A percentile compares a stretch with the other conserved stretches of the same genome.
phyloP scores from a whole-genome alignment of 2,329 filamentous ascomycete species.

The Hirsutella rhossiliensis region DNA sequence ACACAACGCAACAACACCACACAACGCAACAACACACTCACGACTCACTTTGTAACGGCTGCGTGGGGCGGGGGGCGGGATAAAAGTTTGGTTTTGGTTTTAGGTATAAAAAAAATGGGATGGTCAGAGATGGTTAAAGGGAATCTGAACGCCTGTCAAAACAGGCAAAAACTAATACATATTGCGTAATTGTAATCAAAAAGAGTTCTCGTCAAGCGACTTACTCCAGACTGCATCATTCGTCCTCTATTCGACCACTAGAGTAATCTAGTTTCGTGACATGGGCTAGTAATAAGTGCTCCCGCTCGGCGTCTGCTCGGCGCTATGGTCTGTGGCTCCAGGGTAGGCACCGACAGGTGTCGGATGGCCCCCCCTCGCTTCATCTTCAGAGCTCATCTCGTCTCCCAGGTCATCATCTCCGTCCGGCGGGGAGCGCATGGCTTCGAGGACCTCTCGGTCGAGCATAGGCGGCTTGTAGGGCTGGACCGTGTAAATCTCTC shows the following conservation, averaged over 20 bases:
- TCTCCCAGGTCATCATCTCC: constrained; percentile 21
- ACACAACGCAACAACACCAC: not conserved
- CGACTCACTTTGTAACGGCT: not conserved
- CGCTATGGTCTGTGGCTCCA: constrained; percentile 28
- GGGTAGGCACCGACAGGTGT: constrained; percentile 38
- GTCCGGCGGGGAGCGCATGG: constrained; percentile 34
- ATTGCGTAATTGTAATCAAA: not conserved
- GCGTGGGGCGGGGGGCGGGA: not conserved
- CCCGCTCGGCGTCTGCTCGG: constrained; percentile 15
- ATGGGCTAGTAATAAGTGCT: constrained; percentile 24
- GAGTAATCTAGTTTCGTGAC: no score
- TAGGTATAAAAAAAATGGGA: not conserved
- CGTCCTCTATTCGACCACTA: no score
- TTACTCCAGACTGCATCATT: not conserved
- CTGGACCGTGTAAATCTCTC: constrained; percentile 69
- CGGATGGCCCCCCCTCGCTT: constrained; percentile 14
- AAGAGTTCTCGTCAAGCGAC: not conserved
- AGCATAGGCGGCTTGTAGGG: constrained; percentile 55
- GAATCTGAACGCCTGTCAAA: not conserved
- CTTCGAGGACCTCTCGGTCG: constrained; percentile 51
- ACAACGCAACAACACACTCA: not conserved
- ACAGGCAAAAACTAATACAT: not conserved
- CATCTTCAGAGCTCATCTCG: constrained; percentile 26
- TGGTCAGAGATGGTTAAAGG: not conserved
- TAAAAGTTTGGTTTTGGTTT: not conserved